Evolutionary conservation across 129 eudicot species (phyloP).

Genomic region (Heracleum sosnowskyi): DNA sequence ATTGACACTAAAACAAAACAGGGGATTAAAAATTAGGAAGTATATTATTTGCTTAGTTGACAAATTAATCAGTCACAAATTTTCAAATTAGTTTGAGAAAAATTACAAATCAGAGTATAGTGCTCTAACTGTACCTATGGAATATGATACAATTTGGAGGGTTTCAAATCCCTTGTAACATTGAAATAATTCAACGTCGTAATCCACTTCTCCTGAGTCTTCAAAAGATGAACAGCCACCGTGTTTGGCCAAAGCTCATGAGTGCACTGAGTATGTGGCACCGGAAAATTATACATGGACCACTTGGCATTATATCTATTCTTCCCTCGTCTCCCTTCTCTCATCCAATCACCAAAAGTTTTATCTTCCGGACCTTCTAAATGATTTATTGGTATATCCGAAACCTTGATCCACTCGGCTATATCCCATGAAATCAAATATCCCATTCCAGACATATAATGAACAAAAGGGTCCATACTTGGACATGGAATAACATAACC

Average conservation of each 20-base stretch:
- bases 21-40: neutral
- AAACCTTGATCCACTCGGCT: conserved; percentile 62
- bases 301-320: conserved; percentile 84
- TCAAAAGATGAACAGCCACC: conserved; percentile 71
- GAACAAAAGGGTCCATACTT: conserved; percentile 70
- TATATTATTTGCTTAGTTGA: neutral
- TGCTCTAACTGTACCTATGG: conserved; percentile 21
- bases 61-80: neutral
- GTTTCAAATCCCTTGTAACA: conserved; percentile 64
- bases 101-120: neutral
- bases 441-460: conserved; percentile 97
- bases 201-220: conserved; percentile 88
- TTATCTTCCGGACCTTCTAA: conserved; percentile 77
- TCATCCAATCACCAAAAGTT: conserved; percentile 74
- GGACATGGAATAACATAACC: conserved; percentile 87
- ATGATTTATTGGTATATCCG: conserved; percentile 60
- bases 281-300: conserved; percentile 92
- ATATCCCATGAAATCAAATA: conserved; percentile 82
- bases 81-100: neutral
- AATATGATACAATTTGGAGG: conserved; percentile 78
- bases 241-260: conserved; percentile 93
- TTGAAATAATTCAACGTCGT: conserved; percentile 64
- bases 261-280: conserved; percentile 64
- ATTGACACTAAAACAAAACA: neutral
- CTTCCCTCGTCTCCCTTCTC: conserved; percentile 51